Evolutionary conservation across 495 filamentous ascomycete genomes (phyloP), one percentile per base, ranked within the genome.

Genomic region (Parachaetomium inaequale): DNA sequence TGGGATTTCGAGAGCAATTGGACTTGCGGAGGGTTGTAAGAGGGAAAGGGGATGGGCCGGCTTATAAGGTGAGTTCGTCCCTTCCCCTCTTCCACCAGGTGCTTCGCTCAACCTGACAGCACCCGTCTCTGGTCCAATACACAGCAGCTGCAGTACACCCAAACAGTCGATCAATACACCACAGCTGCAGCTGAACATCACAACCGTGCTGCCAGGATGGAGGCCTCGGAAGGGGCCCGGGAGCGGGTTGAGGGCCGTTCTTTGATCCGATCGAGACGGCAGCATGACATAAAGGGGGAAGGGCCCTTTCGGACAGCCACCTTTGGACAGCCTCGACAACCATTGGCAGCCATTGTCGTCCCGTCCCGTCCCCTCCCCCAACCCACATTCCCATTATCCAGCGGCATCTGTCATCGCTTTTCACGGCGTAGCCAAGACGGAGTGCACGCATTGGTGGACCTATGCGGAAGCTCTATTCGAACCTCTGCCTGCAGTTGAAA

Each of bases 381-480:
- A 2, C 54, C 56, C 31, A n/a, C 29, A 34, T 25, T 63, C n/a
- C 17, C 47, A 55, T 64, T 60, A 56, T 56, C 50, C 43, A 51
- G 7, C 6, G n/a, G 3, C 62, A 50, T 32, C 32, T 51, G 62
- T 64, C 62, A 64, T 64, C 17, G 43, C 50, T 19, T 45, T 38
- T 58, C 29, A 58, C 28, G 17, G 36, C 17, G 10, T 8, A 25
- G 47, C 55, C 61, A 59, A 58, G 61, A 28, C 26, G 28, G 38
- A 25, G 36, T 34, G 55, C 31, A 63, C 50, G 61, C 29, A 6
- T 47, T n/a, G 34, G 29, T 28, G n/a, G 54, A 52, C 61, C 60
- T 66, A 55, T 63, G 56, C 43, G 51, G n/a, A 10, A 28, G 45
- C 61, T 47, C 25, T 56, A 66, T 49, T 55, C 49, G 17, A 25